phyloP scores from a whole-genome alignment of 176 grass and related monocot species.

The Oryza officinalis region DNA sequence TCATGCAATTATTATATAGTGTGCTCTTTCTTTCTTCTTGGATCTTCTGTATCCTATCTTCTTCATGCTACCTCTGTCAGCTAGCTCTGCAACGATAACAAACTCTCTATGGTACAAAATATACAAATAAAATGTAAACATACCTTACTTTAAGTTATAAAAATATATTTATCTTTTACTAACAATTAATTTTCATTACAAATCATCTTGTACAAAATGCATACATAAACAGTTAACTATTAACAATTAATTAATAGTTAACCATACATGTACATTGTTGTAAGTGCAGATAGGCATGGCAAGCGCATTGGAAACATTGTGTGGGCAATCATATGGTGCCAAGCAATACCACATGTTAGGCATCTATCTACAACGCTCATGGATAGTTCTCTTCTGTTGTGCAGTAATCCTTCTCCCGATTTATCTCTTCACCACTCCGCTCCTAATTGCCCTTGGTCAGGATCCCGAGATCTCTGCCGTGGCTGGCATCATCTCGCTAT shows the following conservation, averaged over 20 bases:
- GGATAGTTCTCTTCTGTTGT: constrained; percentile 56
- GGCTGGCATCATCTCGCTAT: constrained; percentile 56
- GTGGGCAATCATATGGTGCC: constrained; percentile 67
- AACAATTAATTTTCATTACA: background rate
- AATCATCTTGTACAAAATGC: background rate
- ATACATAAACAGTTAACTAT: background rate
- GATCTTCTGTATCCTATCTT: no score
- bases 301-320: constrained; percentile 76
- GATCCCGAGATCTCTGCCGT: constrained; percentile 46
- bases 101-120: no score
- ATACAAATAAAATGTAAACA: no score
- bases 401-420: constrained; percentile 39
- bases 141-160: no score
- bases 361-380: constrained; percentile 75
- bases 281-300: constrained; percentile 65
- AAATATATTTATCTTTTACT: no score
- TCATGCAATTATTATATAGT: background rate
- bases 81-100: background rate
- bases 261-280: background rate
- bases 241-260: no score
- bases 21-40: background rate
- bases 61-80: background rate
- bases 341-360: constrained; percentile 76
- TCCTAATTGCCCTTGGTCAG: constrained; percentile 61
- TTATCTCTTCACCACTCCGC: constrained; percentile 56